Evolutionary conservation across 768 basidiomycete species (phyloP), one percentile per base, ranked within the genome.

Genomic region (Termitomyces sp.): DNA sequence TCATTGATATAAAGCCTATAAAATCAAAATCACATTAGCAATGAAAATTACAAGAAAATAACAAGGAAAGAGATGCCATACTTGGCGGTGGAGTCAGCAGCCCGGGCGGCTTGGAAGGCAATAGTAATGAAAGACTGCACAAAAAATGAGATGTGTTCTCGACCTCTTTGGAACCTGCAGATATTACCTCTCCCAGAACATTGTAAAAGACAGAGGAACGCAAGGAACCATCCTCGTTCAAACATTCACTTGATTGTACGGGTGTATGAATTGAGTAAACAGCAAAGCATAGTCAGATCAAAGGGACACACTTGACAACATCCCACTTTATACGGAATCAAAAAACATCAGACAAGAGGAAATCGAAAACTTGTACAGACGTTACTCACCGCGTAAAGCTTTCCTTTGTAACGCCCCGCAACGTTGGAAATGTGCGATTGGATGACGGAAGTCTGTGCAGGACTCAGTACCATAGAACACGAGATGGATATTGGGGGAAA

Each of bases 41-140:
- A 20, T 1, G 5, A 18, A 16, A 16, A 22, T n/a, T 6, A 20
- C 24, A 30, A 3, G n/a, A n/a, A 30, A 6, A 13, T 1, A 34
- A n/a, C n/a, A n/a, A n/a, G 14, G 8, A 22, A 33, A 26, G 16
- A 33, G 20, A 54, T 37, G 8, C 18, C 66, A 50, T 69, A 78
- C 73, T 80, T 82, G 30, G 82, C 80, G 27, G 62, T 75, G 27
- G 77, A 71, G 67, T 84, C 82, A 12, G 79, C 77, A 37, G 74
- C 70, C 12, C 79, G 71, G 6, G 82, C 82, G 27, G 80, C 77
- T 59, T 73, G 64, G 75, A 82, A 82, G 24, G 83, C 82, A 60
- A 82, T 77, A 34, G 72, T 72, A 64, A 84, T 75, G 67, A 81
- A 83, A 47, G 74, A 72, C 69, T 77, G 24, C 34, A 24, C 16